Evolutionary conservation across 805 yeast species (phyloP).

Genomic region (Candida railenensis): DNA sequence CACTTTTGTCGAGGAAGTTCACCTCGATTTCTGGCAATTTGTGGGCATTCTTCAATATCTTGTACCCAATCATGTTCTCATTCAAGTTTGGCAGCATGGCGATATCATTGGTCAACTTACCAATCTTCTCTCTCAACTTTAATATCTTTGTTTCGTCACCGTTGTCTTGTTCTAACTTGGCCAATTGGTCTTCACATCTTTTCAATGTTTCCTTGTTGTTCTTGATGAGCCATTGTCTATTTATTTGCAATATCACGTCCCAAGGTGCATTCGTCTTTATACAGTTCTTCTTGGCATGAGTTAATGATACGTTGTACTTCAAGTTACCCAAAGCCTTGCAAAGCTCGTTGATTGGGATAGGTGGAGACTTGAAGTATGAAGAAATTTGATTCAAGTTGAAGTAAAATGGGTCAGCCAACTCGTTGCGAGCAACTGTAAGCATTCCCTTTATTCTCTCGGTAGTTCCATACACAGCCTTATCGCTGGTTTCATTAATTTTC

Average conservation of each 20-base stretch:
- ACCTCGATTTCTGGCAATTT: slow-evolving; percentile 27
- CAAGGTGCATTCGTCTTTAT: slow-evolving; percentile 91
- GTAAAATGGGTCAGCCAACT: slow-evolving; percentile 70
- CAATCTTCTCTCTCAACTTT: slow-evolving; percentile 14
- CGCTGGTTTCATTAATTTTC: slow-evolving; percentile 49
- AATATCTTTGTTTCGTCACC: slow-evolving; percentile 12
- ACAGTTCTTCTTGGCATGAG: slow-evolving; percentile 86
- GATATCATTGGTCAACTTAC: slow-evolving; percentile 23
- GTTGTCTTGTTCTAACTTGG: slow-evolving; percentile 7
- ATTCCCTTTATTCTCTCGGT: slow-evolving; percentile 85
- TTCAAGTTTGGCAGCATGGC: slow-evolving; percentile 44
- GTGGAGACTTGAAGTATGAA: slow-evolving; percentile 74
- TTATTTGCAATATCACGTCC: slow-evolving; percentile 71
- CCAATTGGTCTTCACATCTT: slow-evolving; percentile 12
- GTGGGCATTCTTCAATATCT: slow-evolving; percentile 42
- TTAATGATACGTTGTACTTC: slow-evolving; percentile 78
- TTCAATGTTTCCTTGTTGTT: slow-evolving; percentile 27
- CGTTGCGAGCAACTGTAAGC: slow-evolving; percentile 80
- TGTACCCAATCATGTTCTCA: slow-evolving; percentile 47
- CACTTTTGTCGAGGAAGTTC: slow-evolving; percentile 62
- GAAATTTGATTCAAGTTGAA: slow-evolving; percentile 77
- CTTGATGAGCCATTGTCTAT: slow-evolving; percentile 55
- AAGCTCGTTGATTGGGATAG: slow-evolving; percentile 72
- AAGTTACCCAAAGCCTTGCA: slow-evolving; percentile 81
- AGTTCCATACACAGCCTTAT: slow-evolving; percentile 68